Percentiles rank a stretch among this genome's conserved stretches.
Conservation (phyloP, 495 filamentous ascomycete genomes). For the Penicillium steckii region DNA sequence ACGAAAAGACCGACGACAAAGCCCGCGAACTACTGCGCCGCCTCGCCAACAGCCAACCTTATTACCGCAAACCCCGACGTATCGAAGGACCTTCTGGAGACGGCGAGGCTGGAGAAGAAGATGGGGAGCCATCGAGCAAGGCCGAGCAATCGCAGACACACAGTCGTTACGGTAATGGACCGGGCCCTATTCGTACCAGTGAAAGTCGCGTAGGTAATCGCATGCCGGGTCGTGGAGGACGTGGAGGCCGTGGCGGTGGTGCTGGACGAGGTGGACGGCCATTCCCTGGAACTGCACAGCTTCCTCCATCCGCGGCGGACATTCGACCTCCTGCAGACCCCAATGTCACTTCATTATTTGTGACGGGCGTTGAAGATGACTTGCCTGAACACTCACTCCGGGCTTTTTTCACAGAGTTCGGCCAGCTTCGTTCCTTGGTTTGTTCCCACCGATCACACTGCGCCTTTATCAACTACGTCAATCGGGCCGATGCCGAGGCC, state of each 20-base stretch:
- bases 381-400: conserved; percentile 88
- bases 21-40: conserved; percentile 82
- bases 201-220: conserved; percentile 40
- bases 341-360: conserved; percentile 85
- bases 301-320: conserved; percentile 78
- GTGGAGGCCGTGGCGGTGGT: conserved; percentile 45
- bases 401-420: conserved; percentile 84
- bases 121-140: conserved; percentile 13
- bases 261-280: conserved; percentile 56
- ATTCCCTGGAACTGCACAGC: conserved; percentile 68
- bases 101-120: conserved; percentile 28
- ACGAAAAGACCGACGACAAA: conserved; percentile 97
- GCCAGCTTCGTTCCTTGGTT: conserved; percentile 81
- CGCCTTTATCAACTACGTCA: conserved; percentile 91
- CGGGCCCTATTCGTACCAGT: conserved; percentile 67
- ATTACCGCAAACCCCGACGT: conserved; percentile 80
- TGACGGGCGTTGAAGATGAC: conserved; percentile 95
- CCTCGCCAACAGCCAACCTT: conserved; percentile 88
- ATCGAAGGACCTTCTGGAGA: conserved; percentile 53
- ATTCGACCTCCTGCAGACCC: conserved; percentile 78
- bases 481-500: conserved; percentile 75
- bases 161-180: conserved; percentile 46
- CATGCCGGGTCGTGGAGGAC: conserved; percentile 42
- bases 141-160: conserved; percentile 31
- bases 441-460: conserved; percentile 97